Evolutionary conservation across 2,329 filamentous ascomycete species (phyloP).

Genomic region (Fusarium sp.): DNA sequence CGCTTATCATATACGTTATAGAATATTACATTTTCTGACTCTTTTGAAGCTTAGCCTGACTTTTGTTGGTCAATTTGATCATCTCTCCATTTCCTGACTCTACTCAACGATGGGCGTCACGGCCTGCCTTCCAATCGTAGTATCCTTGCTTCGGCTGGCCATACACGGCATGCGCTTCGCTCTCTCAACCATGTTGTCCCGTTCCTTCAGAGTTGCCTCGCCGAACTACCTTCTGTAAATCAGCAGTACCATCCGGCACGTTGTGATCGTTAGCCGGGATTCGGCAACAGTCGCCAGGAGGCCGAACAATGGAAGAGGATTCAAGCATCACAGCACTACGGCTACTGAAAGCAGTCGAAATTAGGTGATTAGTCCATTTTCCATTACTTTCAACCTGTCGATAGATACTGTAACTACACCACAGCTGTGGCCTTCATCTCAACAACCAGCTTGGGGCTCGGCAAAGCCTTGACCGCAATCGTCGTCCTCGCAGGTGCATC

Average conservation of each 20-base stretch:
- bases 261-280: not conserved
- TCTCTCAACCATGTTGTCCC: not conserved
- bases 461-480: not conserved
- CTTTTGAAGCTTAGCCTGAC: no score
- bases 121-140: not conserved
- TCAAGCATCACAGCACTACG: not conserved
- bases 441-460: not conserved
- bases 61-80: no score
- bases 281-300: not conserved
- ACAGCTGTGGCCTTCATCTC: not conserved
- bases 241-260: not conserved
- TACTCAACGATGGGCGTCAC: no score
- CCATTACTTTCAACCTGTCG: no score
- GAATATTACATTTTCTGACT: no score
- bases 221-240: not conserved
- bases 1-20: no score
- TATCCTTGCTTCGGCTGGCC: not conserved
- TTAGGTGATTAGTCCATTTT: not conserved
- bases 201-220: not conserved
- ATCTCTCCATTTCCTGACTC: no score
- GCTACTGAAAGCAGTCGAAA: not conserved
- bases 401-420: not conserved
- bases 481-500: not conserved
- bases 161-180: not conserved
- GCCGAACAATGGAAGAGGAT: not conserved